These are phyloP conservation scores for Paecilomyces fulvus DNA, from an alignment of 2,329 filamentous ascomycete species.

Conservation along the genomic window DNA sequence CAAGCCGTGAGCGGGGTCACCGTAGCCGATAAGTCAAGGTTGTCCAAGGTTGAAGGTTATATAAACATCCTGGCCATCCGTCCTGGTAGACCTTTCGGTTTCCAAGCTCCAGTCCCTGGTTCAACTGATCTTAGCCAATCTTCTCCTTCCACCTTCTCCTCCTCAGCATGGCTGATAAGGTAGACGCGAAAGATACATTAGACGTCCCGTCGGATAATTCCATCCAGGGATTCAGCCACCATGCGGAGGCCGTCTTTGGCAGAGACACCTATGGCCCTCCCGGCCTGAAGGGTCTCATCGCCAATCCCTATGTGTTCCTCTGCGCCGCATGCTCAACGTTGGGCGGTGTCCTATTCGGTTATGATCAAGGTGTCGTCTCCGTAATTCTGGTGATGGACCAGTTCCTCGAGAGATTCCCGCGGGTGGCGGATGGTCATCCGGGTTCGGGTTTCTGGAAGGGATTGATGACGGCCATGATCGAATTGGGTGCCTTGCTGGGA, in stretches of 20 bases:
- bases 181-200: constrained; percentile 7
- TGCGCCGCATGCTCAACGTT: constrained; percentile 45
- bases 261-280: constrained; percentile 25
- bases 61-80: background rate
- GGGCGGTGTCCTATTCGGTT: constrained; percentile 44
- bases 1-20: background rate
- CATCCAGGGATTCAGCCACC: constrained; percentile 22
- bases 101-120: background rate
- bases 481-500: constrained; percentile 43
- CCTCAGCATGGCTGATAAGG: constrained; percentile 3
- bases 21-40: background rate
- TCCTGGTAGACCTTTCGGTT: background rate
- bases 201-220: constrained; percentile 10
- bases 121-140: background rate
- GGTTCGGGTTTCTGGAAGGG: constrained; percentile 35
- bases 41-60: background rate
- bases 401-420: constrained; percentile 39
- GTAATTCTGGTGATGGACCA: constrained; percentile 46
- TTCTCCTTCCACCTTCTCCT: background rate
- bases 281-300: constrained; percentile 41
- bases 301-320: constrained; percentile 42
- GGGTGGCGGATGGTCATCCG: constrained; percentile 30
- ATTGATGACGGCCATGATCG: constrained; percentile 48
- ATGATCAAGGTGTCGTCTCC: constrained; percentile 39
- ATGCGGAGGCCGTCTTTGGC: constrained; percentile 23